These are phyloP conservation scores for Desmodesmus armatus DNA, from an alignment of 139 green algal species.

Conservation along the genomic window DNA sequence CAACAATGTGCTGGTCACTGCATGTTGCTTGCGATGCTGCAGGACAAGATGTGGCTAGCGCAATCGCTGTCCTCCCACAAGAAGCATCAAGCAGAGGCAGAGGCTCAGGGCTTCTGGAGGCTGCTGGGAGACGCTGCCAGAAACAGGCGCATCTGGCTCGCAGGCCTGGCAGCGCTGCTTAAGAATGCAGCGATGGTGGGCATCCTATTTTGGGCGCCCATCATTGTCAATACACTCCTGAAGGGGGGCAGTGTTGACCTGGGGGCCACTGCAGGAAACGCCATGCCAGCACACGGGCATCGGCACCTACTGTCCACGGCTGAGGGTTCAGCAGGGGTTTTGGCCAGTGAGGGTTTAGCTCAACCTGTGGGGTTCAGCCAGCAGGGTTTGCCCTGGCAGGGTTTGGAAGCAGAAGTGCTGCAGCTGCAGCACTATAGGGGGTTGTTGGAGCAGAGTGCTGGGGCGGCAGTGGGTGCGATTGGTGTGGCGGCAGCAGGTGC, in stretches of 20 bases:
- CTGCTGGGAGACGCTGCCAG: constrained; percentile 24
- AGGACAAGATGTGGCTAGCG: constrained; percentile 49
- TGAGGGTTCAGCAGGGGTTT: neutral
- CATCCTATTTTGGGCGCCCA: constrained; percentile 35
- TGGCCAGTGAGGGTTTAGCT: too few relatives aligned
- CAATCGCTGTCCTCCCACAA: neutral
- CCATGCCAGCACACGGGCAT: too few relatives aligned
- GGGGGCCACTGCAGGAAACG: too few relatives aligned
- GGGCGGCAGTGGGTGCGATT: neutral
- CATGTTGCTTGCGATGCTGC: too few relatives aligned
- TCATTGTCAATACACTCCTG: constrained; percentile 9
- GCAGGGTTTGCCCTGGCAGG: too few relatives aligned
- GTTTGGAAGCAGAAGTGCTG: too few relatives aligned
- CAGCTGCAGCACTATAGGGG: neutral
- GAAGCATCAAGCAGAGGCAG: constrained; percentile 16
- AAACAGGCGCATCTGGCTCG: constrained; percentile 28
- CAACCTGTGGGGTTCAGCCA: too few relatives aligned
- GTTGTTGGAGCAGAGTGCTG: too few relatives aligned
- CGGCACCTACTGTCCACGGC: neutral
- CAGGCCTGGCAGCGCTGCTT: neutral
- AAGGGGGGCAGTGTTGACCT: neutral
- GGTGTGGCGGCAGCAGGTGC: neutral
- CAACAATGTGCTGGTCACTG: too few relatives aligned
- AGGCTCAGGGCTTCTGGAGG: neutral
- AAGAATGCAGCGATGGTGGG: constrained; percentile 48